Base-by-base conservation (phyloP, 495 filamentous ascomycete genomes). In the Aspergillus saccharolyticus region DNA sequence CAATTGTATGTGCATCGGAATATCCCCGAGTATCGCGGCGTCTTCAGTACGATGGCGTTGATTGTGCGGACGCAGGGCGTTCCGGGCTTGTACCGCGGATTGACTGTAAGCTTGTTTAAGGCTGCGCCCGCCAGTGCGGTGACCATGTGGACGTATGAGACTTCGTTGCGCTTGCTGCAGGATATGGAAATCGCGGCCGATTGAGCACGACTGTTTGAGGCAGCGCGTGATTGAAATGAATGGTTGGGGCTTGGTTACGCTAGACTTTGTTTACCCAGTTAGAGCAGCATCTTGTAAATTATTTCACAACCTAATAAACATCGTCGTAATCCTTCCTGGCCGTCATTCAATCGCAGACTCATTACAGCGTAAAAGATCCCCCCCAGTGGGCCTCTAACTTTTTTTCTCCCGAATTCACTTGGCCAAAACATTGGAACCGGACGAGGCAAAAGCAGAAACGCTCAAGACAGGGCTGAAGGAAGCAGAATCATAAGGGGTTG, bases 121-220 rank as follows among this genome's bases (percentile, higher is more conserved):
- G 91, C 94, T 16, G 95, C 93, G 25, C 94, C 94, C 47, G 86
- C 95, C 19, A 96, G 90, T 71, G 95, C 94, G 1, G 84, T 96
- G 18, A 99, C 94, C 0, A 94, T 99, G 89, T 99, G 95, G 94
- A 97, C 93, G 1, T 97, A 97, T 73, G 94, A 97, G 73, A 72
- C 83, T 61, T 81, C 79, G 6, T 69, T 95, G 69, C 78, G 69
- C 56, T 63, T 85, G 6, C 71, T 90, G 44, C 78, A 79, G 33
- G 72, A 79, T 43, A 66, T 74, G 54, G 73, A 81, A 16, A 18
- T 75, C 16, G 66, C 66, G 22, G 57, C 28, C 15, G 33, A 47
- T 16, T 47, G 45, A 39, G 30, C 44, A 18, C 25, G 5, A 8
- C n/a, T 47, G 3, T 19, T 6, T 7, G 24, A 20, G n/a, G 42